Evolutionary conservation across 2,329 filamentous ascomycete species (phyloP).

Genomic region (Gaeumannomyces tritici): DNA sequence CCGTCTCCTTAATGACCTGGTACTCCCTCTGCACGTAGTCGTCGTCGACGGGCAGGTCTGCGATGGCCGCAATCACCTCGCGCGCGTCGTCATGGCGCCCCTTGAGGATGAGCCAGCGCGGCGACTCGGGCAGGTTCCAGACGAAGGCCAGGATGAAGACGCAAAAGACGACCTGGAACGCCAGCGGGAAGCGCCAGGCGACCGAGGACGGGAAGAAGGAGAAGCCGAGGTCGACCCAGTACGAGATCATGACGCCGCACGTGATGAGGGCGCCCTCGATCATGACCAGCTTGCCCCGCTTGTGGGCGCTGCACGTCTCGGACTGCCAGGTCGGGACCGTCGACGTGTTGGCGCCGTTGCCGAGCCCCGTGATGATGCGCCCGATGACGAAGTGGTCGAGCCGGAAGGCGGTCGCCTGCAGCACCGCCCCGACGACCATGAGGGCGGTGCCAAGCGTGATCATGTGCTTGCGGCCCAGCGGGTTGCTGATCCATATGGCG

Average conservation of each 20-base stretch:
- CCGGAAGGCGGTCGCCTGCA: slow-evolving; percentile 27
- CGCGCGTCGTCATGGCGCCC: slow-evolving; percentile 32
- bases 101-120: slow-evolving; percentile 34
- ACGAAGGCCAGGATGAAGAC: slow-evolving; percentile 45
- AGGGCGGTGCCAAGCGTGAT: slow-evolving; percentile 28
- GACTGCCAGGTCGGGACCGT: slow-evolving; percentile 52
- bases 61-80: slow-evolving; percentile 30
- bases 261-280: slow-evolving; percentile 50
- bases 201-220: slow-evolving; percentile 40
- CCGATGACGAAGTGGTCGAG: slow-evolving; percentile 33
- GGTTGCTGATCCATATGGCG: slow-evolving; percentile 25
- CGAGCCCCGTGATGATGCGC: slow-evolving; percentile 33
- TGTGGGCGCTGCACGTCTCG: slow-evolving; percentile 46
- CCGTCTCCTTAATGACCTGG: slow-evolving; percentile 46
- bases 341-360: slow-evolving; percentile 29
- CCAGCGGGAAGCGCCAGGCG: slow-evolving; percentile 52
- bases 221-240: slow-evolving; percentile 52
- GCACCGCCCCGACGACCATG: slow-evolving; percentile 32
- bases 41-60: slow-evolving; percentile 31
- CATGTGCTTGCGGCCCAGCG: slow-evolving; percentile 29
- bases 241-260: slow-evolving; percentile 45
- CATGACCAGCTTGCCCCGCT: slow-evolving; percentile 52
- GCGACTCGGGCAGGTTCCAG: slow-evolving; percentile 41
- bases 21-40: slow-evolving; percentile 46
- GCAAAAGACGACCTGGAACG: slow-evolving; percentile 48